Conservation (phyloP, 768 basidiomycete species). For the Phaeotremella fagi region DNA sequence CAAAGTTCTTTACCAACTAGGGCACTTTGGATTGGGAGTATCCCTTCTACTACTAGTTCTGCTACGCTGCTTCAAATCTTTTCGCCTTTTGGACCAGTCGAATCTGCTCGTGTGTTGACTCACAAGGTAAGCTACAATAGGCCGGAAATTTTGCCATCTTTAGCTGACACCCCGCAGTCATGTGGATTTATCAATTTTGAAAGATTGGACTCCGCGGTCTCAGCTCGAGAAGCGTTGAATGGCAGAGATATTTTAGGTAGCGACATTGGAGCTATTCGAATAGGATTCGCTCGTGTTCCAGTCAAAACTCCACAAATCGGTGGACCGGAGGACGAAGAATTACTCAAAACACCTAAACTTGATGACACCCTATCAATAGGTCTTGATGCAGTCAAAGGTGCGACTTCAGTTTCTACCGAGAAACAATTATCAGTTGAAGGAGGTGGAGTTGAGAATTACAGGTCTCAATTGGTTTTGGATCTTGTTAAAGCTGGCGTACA, state of each 20-base stretch:
- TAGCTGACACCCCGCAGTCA: slow-evolving; percentile 11
- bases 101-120: slow-evolving; percentile 89
- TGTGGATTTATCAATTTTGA: slow-evolving; percentile 80
- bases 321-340: slow-evolving; percentile 55
- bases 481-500: slow-evolving; percentile 46
- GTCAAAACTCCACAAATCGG: slow-evolving; percentile 56
- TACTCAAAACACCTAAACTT: slow-evolving; percentile 55
- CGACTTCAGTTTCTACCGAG: slow-evolving; percentile 81
- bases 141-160: slow-evolving; percentile 20
- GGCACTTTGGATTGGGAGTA: slow-evolving; percentile 96
- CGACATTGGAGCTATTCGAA: slow-evolving; percentile 93
- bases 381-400: slow-evolving; percentile 81
- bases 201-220: slow-evolving; percentile 89
- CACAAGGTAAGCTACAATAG: slow-evolving; percentile 90
- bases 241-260: slow-evolving; percentile 92
- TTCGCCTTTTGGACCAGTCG: slow-evolving; percentile 94
- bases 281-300: slow-evolving; percentile 94
- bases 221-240: slow-evolving; percentile 91
- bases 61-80: slow-evolving; percentile 93
- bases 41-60: slow-evolving; percentile 90
- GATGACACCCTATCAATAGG: slow-evolving; percentile 9
- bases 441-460: slow-evolving; percentile 73
- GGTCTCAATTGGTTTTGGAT: slow-evolving; percentile 65
- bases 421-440: slow-evolving; percentile 87
- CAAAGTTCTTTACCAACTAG: slow-evolving; percentile 86